Conservation (phyloP, 805 yeast species). For the Saturnispora saitoi region DNA sequence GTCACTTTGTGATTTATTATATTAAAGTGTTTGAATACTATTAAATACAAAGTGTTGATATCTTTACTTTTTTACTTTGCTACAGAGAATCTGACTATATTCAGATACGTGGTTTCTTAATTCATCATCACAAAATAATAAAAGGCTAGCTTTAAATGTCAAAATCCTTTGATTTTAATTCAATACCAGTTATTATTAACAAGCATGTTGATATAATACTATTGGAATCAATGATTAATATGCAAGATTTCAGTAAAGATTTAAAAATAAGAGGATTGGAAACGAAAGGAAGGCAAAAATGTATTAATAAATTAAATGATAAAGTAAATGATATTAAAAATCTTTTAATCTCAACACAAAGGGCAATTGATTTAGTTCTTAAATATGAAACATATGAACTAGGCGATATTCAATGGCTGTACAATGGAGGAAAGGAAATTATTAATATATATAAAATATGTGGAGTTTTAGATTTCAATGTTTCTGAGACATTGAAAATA, state of each 20-base stretch:
- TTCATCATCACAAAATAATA: background rate
- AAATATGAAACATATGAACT: background rate
- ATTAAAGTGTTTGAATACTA: background rate
- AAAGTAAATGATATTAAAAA: background rate
- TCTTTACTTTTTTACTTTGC: too few relatives aligned
- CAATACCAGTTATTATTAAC: conserved; percentile 5
- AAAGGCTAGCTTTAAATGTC: background rate
- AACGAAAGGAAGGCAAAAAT: background rate
- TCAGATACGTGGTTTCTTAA: too few relatives aligned
- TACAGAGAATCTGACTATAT: too few relatives aligned
- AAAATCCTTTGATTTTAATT: conserved; percentile 21
- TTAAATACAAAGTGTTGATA: too few relatives aligned
- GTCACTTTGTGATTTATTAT: background rate
- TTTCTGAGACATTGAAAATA: conserved; percentile 29
- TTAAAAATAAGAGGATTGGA: background rate
- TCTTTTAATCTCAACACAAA: conserved; percentile 1
- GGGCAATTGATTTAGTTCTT: background rate
- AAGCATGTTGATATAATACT: conserved; percentile 1
- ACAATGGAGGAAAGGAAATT: conserved; percentile 28
- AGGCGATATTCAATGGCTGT: conserved; percentile 23
- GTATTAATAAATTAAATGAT: background rate
- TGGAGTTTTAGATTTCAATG: conserved; percentile 29
- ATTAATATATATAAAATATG: conserved; percentile 26
- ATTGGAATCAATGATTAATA: conserved; percentile 1
- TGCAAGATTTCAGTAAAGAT: background rate